phyloP scores from a whole-genome alignment of 2,329 filamentous ascomycete genomes.

The Lachnellula willkommii region DNA sequence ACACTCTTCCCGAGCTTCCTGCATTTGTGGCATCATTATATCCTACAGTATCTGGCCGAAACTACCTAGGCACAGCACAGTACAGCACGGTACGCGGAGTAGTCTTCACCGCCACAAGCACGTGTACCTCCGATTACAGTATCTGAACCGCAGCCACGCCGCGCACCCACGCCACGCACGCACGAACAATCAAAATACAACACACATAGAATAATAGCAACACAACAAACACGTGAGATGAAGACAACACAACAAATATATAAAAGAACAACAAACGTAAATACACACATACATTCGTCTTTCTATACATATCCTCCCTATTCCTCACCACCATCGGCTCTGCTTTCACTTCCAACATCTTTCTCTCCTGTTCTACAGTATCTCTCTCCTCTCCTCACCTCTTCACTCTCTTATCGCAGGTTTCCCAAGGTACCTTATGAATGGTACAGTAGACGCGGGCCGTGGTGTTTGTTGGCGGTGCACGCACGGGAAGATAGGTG shows the following conservation, averaged over 20 bases:
- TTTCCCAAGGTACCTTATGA: no score
- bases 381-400: neutral
- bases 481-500: neutral
- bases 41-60: neutral
- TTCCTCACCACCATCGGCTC: constrained; percentile 13
- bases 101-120: constrained; percentile 1
- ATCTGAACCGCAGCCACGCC: neutral
- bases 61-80: neutral
- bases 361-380: neutral
- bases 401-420: neutral
- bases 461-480: neutral
- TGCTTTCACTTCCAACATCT: constrained; percentile 11
- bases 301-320: constrained; percentile 22
- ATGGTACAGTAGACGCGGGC: no score
- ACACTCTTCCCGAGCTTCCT: no score
- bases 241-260: neutral
- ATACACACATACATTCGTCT: constrained; percentile 22
- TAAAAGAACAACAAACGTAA: neutral
- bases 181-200: no score
- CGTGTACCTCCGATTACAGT: neutral
- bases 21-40: no score
- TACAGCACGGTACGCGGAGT: no score
- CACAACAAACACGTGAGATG: neutral
- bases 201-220: neutral
- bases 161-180: neutral